phyloP scores from a whole-genome alignment of 2,329 filamentous ascomycete species.

The Beauveria australis region DNA sequence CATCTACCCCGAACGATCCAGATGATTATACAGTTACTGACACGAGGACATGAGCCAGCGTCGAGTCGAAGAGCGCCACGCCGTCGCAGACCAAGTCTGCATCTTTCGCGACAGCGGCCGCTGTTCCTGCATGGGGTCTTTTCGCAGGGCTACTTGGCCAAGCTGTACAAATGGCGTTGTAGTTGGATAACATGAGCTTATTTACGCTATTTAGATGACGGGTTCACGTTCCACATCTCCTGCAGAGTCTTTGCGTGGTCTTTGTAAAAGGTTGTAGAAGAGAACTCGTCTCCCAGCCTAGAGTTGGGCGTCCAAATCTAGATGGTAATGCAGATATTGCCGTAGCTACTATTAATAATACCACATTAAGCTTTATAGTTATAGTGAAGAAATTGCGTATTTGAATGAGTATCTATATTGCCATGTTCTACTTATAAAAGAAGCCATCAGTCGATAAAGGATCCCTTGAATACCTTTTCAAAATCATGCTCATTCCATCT shows the following conservation, averaged over 20 bases:
- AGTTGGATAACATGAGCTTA: no score
- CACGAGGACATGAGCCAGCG: not conserved
- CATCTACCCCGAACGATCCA: not conserved
- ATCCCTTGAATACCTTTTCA: conserved; percentile 39
- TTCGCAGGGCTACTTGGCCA: not conserved
- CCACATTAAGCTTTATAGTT: not conserved
- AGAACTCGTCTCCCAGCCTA: not conserved
- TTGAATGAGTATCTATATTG: not conserved
- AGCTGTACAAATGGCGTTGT: no score
- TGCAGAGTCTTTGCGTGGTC: not conserved
- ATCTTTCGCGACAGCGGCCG: not conserved
- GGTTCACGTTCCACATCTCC: not conserved
- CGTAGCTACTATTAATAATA: not conserved
- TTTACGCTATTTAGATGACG: no score
- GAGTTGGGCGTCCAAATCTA: not conserved
- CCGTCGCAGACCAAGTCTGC: not conserved
- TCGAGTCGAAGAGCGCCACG: not conserved
- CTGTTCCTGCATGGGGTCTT: not conserved
- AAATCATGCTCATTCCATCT: conserved; percentile 51
- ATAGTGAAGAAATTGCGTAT: not conserved
- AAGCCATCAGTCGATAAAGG: not conserved
- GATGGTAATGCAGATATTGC: not conserved
- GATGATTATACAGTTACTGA: not conserved
- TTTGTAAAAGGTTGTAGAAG: not conserved
- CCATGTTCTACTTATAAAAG: not conserved